phyloP scores from a whole-genome alignment of 495 filamentous ascomycete genomes.

The Parathielavia appendiculata region DNA sequence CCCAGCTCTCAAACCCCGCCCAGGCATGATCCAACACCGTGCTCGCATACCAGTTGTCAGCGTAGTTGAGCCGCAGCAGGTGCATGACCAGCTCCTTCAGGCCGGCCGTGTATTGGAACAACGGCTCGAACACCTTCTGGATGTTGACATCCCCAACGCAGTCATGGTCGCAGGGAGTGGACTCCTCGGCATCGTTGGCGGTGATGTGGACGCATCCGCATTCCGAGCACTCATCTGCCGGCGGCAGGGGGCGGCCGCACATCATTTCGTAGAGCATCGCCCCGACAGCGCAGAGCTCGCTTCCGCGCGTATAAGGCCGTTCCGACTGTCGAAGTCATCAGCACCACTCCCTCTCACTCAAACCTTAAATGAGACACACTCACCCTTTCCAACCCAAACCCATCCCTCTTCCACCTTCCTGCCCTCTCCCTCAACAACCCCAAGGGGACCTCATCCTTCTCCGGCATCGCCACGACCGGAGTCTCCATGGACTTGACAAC shows the following conservation, averaged over 20 bases:
- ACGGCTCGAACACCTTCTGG: slow-evolving; percentile 10
- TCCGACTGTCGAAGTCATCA: slow-evolving; percentile 19
- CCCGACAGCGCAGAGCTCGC: slow-evolving; percentile 37
- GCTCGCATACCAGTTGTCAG: slow-evolving; percentile 16
- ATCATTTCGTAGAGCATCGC: slow-evolving; percentile 39
- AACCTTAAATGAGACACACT: neutral
- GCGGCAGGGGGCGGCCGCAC: slow-evolving; percentile 24
- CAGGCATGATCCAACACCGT: slow-evolving; percentile 24
- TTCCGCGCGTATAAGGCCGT: slow-evolving; percentile 29
- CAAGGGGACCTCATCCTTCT: slow-evolving; percentile 3
- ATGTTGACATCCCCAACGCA: slow-evolving; percentile 28
- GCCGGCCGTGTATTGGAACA: slow-evolving; percentile 22
- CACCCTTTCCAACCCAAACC: slow-evolving; percentile 12
- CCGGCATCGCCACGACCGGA: slow-evolving; percentile 15
- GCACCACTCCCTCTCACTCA: neutral
- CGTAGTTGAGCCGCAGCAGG: slow-evolving; percentile 26
- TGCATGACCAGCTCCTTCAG: slow-evolving; percentile 22
- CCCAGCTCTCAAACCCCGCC: slow-evolving; percentile 29
- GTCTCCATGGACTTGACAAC: slow-evolving; percentile 5
- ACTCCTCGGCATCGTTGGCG: neutral
- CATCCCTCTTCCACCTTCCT: slow-evolving; percentile 2
- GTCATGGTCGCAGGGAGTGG: slow-evolving; percentile 1
- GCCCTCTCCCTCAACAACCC: slow-evolving; percentile 13
- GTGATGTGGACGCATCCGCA: slow-evolving; percentile 25
- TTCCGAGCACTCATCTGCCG: slow-evolving; percentile 27